Base-by-base conservation (phyloP, 2,329 filamentous ascomycete species). In the Colletotrichum cereale region DNA sequence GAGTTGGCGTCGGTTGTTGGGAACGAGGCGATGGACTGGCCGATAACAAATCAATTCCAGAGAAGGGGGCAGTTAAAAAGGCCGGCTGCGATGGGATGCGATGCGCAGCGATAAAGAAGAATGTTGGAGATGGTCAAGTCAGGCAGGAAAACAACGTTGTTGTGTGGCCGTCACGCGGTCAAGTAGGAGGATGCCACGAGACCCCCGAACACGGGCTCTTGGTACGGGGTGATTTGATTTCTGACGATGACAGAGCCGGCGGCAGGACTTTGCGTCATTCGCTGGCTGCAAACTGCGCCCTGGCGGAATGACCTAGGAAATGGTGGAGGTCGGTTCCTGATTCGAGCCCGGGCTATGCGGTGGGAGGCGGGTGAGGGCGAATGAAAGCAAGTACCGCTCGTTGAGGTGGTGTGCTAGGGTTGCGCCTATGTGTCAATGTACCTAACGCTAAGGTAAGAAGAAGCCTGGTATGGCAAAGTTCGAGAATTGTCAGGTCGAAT, bases 161-260 rank as follows among this genome's bases (percentile, higher is more conserved):
- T 60, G 71, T 53, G 71, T 34, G 53, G 53, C 42, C 50, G 73
- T 73, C 73, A 74, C 62, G 71, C 66, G 73, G 71, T 73, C 73
- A 74, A 73, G 73, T 74, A 64, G 67, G 73, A 67, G 61, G 64
- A 73, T 63, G 73, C 73, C 73, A 74, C 73, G 73, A 74, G 73
- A 74, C 73, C 62, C 42, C 44, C 40, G 56, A 52, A 47, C 36
- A 57, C 66, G 48, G 67, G 61, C 61, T 65, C 62, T 56, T 57
- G 55, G 61, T 71, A 66, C 61, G 21, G 62, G 48, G 61, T 66
- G 70, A 60, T 56, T 66, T 50, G 70, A 72, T 72, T 71, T 71
- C 61, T 65, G 66, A 72, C 61, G 70, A 71, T 71, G 67, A 72
- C 70, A 71, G 70, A 61, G 50, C 48, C 50, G 47, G 67, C 50